A percentile compares a stretch with the other conserved stretches of the same genome.
Conservation (phyloP, 2,329 filamentous ascomycete genomes). For the Tolypocladium nubicola region DNA sequence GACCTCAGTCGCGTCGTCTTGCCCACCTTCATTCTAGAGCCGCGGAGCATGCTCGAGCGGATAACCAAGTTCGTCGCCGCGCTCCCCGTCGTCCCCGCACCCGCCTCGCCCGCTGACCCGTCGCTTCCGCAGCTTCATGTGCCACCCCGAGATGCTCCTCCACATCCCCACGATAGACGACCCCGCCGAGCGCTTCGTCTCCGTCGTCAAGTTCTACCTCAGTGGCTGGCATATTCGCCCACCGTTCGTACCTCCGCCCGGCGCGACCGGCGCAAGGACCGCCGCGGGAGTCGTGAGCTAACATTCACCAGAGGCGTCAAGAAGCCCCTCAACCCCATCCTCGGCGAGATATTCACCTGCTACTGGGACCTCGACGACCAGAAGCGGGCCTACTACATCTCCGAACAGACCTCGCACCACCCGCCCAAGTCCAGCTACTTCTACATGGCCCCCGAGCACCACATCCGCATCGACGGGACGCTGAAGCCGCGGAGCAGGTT, state of each 20-base stretch:
- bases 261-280: too few species aligned
- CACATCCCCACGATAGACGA: slow-evolving; percentile 82
- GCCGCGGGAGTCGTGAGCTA: not conserved
- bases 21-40: slow-evolving; percentile 96
- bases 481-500: slow-evolving; percentile 93
- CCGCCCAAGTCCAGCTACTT: slow-evolving; percentile 99
- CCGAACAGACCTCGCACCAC: slow-evolving; percentile 96
- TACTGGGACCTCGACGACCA: slow-evolving; percentile 88
- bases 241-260: slow-evolving; percentile 49
- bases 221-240: slow-evolving; percentile 99
- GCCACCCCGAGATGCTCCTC: slow-evolving; percentile 90
- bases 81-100: not conserved
- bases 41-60: slow-evolving; percentile 92
- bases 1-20: slow-evolving; percentile 90
- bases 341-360: slow-evolving; percentile 89
- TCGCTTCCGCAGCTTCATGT: slow-evolving; percentile 72
- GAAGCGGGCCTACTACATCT: slow-evolving; percentile 87
- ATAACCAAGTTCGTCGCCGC: slow-evolving; percentile 76
- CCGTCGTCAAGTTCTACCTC: slow-evolving; percentile 95
- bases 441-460: slow-evolving; percentile 88
- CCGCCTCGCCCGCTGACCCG: slow-evolving; percentile 5
- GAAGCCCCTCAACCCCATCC: slow-evolving; percentile 92
- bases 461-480: slow-evolving; percentile 91
- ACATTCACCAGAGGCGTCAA: slow-evolving; percentile 67
- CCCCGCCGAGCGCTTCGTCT: slow-evolving; percentile 79